Evolutionary conservation across 208 protist genomes (phyloP).

Genomic region (Trypanosoma vivax): DNA sequence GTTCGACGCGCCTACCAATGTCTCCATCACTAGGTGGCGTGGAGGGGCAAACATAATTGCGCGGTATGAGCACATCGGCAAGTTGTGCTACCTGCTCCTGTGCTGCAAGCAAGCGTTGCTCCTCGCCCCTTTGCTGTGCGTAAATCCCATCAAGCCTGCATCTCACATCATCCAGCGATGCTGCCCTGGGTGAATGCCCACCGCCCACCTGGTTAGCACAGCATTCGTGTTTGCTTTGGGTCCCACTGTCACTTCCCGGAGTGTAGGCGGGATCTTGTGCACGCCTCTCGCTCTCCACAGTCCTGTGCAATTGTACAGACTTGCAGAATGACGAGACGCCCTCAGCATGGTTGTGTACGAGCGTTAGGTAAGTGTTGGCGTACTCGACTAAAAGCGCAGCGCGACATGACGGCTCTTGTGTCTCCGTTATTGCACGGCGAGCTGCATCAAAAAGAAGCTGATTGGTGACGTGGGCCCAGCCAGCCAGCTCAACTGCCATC

Average conservation of each 20-base stretch:
- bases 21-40: not conserved
- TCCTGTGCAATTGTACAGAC: no score
- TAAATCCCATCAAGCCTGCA: not conserved
- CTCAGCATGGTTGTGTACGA: constrained; percentile 8
- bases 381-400: constrained; percentile 10
- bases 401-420: constrained; percentile 16
- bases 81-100: not conserved
- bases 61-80: not conserved
- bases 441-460: constrained; percentile 14
- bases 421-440: not conserved
- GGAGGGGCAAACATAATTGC: not conserved
- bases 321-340: not conserved
- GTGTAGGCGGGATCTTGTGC: no score
- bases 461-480: constrained; percentile 23
- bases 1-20: not conserved
- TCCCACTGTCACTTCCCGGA: no score
- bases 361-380: not conserved
- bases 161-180: no score
- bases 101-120: not conserved
- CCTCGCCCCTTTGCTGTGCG: not conserved
- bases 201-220: no score
- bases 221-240: no score
- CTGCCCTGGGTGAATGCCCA: no score
- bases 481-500: constrained; percentile 12
- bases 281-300: no score